Evolutionary conservation across 2,329 filamentous ascomycete species (phyloP).

Genomic region (Neopestalotiopsis rosae): DNA sequence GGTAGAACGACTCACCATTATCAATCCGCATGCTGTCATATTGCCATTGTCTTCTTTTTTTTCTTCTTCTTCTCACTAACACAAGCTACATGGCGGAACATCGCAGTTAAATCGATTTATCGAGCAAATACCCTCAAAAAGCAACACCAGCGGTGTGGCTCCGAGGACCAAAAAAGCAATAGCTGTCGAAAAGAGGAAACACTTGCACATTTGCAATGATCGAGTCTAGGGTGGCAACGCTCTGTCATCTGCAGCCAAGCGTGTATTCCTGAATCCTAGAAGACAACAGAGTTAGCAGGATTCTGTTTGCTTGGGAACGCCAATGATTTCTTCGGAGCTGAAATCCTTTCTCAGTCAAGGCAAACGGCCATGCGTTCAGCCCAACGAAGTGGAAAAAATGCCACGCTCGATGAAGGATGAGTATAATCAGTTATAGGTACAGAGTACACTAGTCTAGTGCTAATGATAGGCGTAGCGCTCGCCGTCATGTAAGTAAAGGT

Average conservation of each 20-base stretch:
- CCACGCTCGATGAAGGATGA: neutral
- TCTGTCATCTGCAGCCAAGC: neutral
- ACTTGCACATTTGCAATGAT: no score
- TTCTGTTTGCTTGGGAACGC: neutral
- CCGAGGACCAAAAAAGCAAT: no score
- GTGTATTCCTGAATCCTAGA: neutral
- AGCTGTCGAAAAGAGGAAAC: no score
- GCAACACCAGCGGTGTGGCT: no score
- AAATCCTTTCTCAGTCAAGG: constrained; percentile 1
- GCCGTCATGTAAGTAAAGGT: neutral
- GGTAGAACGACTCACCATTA: no score
- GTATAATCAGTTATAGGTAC: neutral
- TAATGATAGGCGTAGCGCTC: neutral
- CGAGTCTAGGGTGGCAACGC: no score
- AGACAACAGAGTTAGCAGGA: neutral
- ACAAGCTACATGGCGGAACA: no score
- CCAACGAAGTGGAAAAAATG: neutral
- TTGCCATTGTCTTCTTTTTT: no score
- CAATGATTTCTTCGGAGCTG: neutral
- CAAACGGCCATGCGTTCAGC: neutral
- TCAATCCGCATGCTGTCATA: no score
- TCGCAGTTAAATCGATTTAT: no score
- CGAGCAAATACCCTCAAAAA: no score
- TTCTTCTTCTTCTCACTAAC: no score
- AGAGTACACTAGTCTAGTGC: neutral